phyloP scores from a whole-genome alignment of 2,329 filamentous ascomycete species.

The Sporothrix inflata region DNA sequence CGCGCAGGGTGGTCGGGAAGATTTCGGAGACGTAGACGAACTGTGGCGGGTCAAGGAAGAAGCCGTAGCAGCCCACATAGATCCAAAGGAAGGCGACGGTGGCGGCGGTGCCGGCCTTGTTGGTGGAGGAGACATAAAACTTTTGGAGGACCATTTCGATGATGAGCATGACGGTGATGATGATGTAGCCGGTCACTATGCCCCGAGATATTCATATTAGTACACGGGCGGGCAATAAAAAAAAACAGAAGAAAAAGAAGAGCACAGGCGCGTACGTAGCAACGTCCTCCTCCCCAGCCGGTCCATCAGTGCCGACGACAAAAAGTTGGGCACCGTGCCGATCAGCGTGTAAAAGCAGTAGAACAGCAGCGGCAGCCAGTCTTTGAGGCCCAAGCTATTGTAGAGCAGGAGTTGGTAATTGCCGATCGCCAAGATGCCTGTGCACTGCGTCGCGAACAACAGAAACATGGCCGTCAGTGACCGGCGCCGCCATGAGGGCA shows the following conservation, averaged over 20 bases:
- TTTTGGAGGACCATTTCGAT: constrained; percentile 11
- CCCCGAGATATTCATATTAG: no score
- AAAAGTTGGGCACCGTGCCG: not conserved
- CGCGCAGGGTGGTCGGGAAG: not conserved
- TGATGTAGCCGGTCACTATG: not conserved
- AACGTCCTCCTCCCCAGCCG: not conserved
- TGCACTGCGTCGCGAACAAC: constrained; percentile 21
- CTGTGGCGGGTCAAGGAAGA: constrained; percentile 9
- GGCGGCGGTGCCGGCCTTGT: constrained; percentile 20
- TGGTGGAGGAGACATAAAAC: constrained; percentile 18
- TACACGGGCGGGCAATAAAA: not conserved
- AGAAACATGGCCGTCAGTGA: constrained; percentile 25
- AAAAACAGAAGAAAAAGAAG: not conserved
- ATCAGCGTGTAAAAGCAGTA: not conserved
- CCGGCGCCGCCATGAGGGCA: constrained; percentile 24
- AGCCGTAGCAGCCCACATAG: constrained; percentile 26
- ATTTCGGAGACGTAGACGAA: not conserved
- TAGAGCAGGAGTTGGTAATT: not conserved
- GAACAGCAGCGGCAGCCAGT: not conserved
- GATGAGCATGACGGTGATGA: not conserved
- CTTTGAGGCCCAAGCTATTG: not conserved
- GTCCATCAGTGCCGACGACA: constrained; percentile 1
- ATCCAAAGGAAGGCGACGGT: constrained; percentile 27
- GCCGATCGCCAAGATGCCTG: not conserved
- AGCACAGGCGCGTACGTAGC: not conserved